Base-by-base conservation (phyloP, 140 eudicot genomes). In the Cichorium intybus region DNA sequence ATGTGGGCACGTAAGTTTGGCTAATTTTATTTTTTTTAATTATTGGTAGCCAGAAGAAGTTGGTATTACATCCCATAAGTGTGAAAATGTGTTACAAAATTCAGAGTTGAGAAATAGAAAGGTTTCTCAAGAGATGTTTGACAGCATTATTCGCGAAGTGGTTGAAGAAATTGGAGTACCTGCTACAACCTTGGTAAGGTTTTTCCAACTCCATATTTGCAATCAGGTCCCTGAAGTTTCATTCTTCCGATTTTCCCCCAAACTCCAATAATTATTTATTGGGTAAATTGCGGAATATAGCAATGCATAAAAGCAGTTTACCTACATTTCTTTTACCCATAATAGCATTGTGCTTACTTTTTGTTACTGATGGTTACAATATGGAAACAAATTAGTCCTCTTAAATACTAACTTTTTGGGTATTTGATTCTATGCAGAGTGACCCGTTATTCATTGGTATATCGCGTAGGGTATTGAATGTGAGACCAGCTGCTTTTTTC, bases 121-220 rank as follows among this genome's bases (percentile, higher is more conserved):
- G 71, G 72, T 88, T 66, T 79, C 99, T 62, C 80, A 77, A 57
- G 97, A 93, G 75, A 88, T 93, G 99, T 93, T 93, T 73, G 85
- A 88, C 65, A 93, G 97, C 75, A 88, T 93, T 54, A 64, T 81
- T 21, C 89, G 87, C 58, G 99, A 91, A 80, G 95, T 88, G 27
- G 99, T 88, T 56, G 99, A 93, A 86, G 99, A 93, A 82, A 84
- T 84, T 39, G 99, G 99, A 72, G 97, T 84, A 39, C 93, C 97
- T 67, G 75, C 82, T 51, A 68, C 64, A 58, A 68, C 83, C 51
- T 84, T 93, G 60, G 99, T 93, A 62, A 79, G 94, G 47, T 43
- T 48, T 22, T 21, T 18, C n/a, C n/a, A n/a, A n/a, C 14, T 35
- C 43, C 0, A 8, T 35, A 35, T 35, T 35, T 35, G 43, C 43